Evolutionary conservation across 2,329 filamentous ascomycete species (phyloP), one percentile per base, ranked within the genome.

Genomic region (Penicillium sp.): DNA sequence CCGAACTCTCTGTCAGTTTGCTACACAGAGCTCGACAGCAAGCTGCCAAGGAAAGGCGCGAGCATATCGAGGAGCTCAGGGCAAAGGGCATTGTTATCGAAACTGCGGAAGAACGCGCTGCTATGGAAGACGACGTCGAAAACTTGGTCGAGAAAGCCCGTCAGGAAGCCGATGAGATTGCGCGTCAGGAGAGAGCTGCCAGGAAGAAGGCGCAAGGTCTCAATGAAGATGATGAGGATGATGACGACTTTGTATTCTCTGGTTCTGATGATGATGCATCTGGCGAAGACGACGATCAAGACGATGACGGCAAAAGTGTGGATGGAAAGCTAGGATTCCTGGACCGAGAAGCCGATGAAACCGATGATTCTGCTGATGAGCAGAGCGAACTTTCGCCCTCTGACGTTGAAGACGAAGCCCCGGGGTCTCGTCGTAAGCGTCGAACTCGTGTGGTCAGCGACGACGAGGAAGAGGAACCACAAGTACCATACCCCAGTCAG

Each of bases 101-200:
- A 65, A 95, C 87, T 0, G 81, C 84, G 2, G 91, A 96, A 67
- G 90, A 98, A 66, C 82, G 87, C 16, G 86, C 90, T 62, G 80
- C 81, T 27, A 86, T 95, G 64, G 81, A 89, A 66, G 82, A 86
- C 47, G 82, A 90, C 49, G 82, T 95, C 10, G 93, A 97, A 58
- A 86, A 96, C 60, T 79, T 97, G 50, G 80, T 97, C 22, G 85
- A 91, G 39, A 89, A 85, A 59, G 91, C 90, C 16, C 79, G 89
- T 47, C 77, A 82, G 51, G 88, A 97, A 63, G 90, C 85, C 1
- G 80, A 86, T 36, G 83, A 86, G 56, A 83, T 97, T 40, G 85
- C 84, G 68, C 81, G 85, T 58, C 76, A 82, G 40, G 93, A 98
- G 53, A 84, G 80, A 23, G 82, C 81, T 36, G 82, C 81, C 0